phyloP scores from a whole-genome alignment of 352 stramenopile genomes.

The Phytopythium helicoides region DNA sequence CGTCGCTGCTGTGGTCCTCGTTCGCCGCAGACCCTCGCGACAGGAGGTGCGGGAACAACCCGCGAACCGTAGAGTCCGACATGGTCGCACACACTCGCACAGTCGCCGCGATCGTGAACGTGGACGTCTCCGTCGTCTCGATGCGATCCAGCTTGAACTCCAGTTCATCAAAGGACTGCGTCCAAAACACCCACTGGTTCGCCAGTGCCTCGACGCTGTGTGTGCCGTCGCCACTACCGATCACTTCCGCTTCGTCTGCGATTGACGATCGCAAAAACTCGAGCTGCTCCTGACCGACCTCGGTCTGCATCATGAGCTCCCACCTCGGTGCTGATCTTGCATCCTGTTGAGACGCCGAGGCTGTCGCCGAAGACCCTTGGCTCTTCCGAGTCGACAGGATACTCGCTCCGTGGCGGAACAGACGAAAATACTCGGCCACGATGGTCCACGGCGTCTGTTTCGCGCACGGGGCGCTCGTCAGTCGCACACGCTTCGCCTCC shows the following conservation, averaged over 20 bases:
- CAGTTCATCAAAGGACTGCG: constrained; percentile 11
- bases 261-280: constrained; percentile 15
- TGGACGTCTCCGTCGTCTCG: background rate
- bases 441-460: constrained; percentile 8
- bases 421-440: constrained; percentile 21
- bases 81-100: constrained; percentile 7
- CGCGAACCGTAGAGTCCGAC: constrained; percentile 12
- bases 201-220: constrained; percentile 10
- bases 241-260: constrained; percentile 7
- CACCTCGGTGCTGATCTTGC: background rate
- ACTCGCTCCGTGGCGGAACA: constrained; percentile 14
- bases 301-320: background rate
- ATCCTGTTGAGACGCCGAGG: background rate
- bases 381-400: background rate
- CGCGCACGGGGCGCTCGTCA: background rate
- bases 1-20: background rate
- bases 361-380: no score
- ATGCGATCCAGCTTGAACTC: constrained; percentile 12
- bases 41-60: constrained; percentile 14
- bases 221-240: no score
- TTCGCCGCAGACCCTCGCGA: background rate
- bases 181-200: constrained; percentile 15
- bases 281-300: constrained; percentile 5
- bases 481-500: constrained; percentile 11
- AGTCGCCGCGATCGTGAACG: constrained; percentile 2